Base-by-base conservation (phyloP, 441 rosid genomes). In the Adansonia madagascariensis region DNA sequence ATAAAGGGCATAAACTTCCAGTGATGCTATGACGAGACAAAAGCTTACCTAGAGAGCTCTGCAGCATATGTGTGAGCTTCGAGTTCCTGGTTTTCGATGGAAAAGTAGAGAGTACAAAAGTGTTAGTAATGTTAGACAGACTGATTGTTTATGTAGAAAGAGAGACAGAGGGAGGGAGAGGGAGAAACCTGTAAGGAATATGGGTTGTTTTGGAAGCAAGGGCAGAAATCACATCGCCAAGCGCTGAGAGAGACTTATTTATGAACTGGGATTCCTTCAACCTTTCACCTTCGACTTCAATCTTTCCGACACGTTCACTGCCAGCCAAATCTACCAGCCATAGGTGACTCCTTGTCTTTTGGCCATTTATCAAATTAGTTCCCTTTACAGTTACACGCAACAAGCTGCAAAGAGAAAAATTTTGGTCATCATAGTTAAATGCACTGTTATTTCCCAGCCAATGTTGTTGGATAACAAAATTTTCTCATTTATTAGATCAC, bases 261-360 rank as follows among this genome's bases (percentile, higher is more conserved):
- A 95, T 95, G 78, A 88, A 93, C 43, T 93, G 98, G 76, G 98
- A 93, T 86, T 95, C 98, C 86, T 91, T 95, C 84, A 93, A 80
- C 77, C 98, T 90, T 80, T 93, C 97, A 55, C 99, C 97, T 80
- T 92, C 97, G 71, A 90, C 96, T 82, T 95, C 99, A 76, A 91
- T 89, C 85, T 92, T 93, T 74, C 97, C 97, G 65, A 92, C 95
- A 62, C 99, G 91, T 83, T 95, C 99, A 84, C 99, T 95, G 9
- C 99, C 99, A 27, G 99, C 98, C 87, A 95, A 88, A 84, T 95
- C 99, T 65, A 95, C 99, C 82, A 95, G 80, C 98, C 99, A 95
- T 62, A 95, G 95, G 82, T 93, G 97, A 79, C 99, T 95, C 83
- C 80, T 91, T 47, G 94, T 95, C 80, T 74, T 91, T 63, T 90